Evolutionary conservation across 1,139 yeast species (phyloP).

Genomic region (Arxiozyma bovina): DNA sequence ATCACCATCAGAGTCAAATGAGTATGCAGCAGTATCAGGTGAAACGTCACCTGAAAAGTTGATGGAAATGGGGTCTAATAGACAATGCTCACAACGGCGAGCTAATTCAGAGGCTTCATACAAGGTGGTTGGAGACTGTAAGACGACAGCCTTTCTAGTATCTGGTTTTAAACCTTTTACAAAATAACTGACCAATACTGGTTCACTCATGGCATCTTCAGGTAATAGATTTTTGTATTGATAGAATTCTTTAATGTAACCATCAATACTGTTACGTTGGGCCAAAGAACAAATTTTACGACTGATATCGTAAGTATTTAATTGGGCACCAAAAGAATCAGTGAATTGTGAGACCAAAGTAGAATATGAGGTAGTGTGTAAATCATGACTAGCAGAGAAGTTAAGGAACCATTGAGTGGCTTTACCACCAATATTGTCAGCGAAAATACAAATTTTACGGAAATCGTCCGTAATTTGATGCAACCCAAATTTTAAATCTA

Average conservation of each 20-base stretch:
- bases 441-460: constrained; percentile 1
- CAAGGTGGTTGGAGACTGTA: neutral
- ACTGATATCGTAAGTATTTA: neutral
- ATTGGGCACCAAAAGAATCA: neutral
- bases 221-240: neutral
- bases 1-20: neutral
- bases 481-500: neutral
- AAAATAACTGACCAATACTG: neutral
- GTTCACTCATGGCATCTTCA: neutral
- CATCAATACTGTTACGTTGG: neutral
- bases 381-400: neutral
- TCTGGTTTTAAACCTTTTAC: neutral
- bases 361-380: neutral
- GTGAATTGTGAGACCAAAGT: neutral
- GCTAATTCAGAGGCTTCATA: neutral
- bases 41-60: neutral
- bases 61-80: neutral
- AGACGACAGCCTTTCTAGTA: neutral
- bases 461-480: neutral
- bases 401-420: neutral
- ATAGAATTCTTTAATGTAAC: neutral
- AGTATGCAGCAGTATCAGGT: neutral
- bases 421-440: neutral
- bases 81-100: neutral
- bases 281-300: neutral